Evolutionary conservation across 805 yeast species (phyloP).

Genomic region (Barnettozyma salicaria): DNA sequence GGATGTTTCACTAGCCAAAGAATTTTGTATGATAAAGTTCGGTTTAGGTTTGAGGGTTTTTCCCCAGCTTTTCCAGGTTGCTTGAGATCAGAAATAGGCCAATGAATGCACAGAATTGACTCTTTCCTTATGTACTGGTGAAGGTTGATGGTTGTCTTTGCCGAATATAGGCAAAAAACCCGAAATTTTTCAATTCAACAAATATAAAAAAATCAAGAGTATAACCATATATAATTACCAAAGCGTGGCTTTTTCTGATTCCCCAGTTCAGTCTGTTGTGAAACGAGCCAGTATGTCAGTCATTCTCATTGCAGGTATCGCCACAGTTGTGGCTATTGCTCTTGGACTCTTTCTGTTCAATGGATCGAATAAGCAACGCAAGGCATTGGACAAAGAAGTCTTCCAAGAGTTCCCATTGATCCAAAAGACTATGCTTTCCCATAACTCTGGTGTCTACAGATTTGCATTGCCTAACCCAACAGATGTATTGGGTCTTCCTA

Average conservation of each 20-base stretch:
- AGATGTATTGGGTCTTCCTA: slow-evolving; percentile 80
- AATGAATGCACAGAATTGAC: too few relatives aligned
- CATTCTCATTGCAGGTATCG: slow-evolving; percentile 9
- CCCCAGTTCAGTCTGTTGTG: too few relatives aligned
- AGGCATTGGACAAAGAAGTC: slow-evolving; percentile 54
- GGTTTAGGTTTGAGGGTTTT: too few relatives aligned
- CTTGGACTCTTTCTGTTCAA: slow-evolving; percentile 10
- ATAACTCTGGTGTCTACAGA: slow-evolving; percentile 77
- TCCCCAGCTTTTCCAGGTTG: too few relatives aligned
- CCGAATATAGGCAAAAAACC: too few relatives aligned
- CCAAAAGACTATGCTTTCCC: slow-evolving; percentile 67
- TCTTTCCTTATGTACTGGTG: too few relatives aligned
- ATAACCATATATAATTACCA: background rate
- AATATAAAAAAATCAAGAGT: background rate
- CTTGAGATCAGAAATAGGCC: too few relatives aligned
- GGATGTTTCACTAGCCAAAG: too few relatives aligned
- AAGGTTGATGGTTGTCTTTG: too few relatives aligned
- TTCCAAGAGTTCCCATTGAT: slow-evolving; percentile 78
- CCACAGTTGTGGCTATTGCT: slow-evolving; percentile 13
- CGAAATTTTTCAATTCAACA: too few relatives aligned
- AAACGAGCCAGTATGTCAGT: too few relatives aligned
- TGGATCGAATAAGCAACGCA: slow-evolving; percentile 13
- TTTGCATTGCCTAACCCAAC: slow-evolving; percentile 73
- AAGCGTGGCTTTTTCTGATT: background rate
- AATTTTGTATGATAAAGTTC: too few relatives aligned